Evolutionary conservation across 192 early-diverging fungal species (phyloP).

Genomic region (Funneliformis mosseae): DNA sequence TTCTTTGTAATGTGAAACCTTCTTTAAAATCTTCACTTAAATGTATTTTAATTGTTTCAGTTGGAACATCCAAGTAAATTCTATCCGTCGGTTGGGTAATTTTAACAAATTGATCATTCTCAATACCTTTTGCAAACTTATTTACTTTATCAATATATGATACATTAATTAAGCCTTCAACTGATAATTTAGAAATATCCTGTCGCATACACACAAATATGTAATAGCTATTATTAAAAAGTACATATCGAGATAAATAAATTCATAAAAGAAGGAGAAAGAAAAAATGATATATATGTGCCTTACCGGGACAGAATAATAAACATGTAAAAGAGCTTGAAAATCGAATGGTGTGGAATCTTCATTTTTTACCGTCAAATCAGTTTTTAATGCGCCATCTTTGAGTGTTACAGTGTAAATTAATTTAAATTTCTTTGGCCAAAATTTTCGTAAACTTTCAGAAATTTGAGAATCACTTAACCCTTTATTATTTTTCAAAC

Average conservation of each 20-base stretch:
- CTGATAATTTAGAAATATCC: conserved; percentile 63
- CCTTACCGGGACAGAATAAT: conserved; percentile 69
- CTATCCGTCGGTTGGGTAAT: conserved; percentile 81
- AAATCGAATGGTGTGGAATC: conserved; percentile 74
- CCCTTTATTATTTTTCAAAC: too few species aligned
- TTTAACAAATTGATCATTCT: conserved; percentile 56
- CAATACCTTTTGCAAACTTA: conserved; percentile 41
- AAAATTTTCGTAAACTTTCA: conserved; percentile 54
- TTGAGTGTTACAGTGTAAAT: conserved; percentile 81
- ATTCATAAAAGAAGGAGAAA: too few species aligned
- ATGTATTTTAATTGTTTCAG: conserved; percentile 39
- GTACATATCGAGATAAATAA: too few species aligned
- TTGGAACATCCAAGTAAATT: conserved; percentile 74
- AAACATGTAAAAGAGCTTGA: conserved; percentile 92
- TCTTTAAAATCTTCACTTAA: conserved; percentile 30
- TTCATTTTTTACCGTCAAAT: conserved; percentile 75
- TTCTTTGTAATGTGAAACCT: conserved; percentile 37
- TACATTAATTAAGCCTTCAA: conserved; percentile 67
- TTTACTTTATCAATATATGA: conserved; percentile 76
- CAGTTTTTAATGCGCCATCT: conserved; percentile 70
- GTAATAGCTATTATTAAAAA: conserved; percentile 20
- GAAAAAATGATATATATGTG: background rate
- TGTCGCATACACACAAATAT: conserved; percentile 28
- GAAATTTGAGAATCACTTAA: conserved; percentile 57
- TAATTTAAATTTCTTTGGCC: conserved; percentile 77